Base-by-base conservation (phyloP, 257 asterid genomes). In the Misopates orontium region DNA sequence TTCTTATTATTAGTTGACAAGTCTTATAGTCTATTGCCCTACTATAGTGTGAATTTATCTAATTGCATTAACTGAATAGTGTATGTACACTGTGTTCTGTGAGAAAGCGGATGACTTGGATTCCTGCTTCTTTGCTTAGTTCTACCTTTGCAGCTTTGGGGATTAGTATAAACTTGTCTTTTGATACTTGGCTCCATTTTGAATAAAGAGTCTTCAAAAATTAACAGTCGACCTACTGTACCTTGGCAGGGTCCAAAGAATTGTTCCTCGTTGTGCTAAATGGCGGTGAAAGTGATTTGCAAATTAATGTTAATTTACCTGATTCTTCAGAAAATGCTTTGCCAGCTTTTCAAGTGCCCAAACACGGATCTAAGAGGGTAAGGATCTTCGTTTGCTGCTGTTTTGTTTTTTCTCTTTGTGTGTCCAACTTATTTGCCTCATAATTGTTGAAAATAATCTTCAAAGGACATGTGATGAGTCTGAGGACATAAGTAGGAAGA, bases 191-290 rank as follows among this genome's bases (percentile, higher is more conserved):
- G 60, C 49, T 50, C 64, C 25, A 56, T 66, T 15, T 36, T 20
- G 48, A 58, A 31, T 51, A 40, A 45, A 16, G 36, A 49, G 13
- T 63, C 71, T 13, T 40, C 54, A 64, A 50, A 52, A 64, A 59
- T 21, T 67, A 60, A 53, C 69, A 21, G n/a, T 50, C 53, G 2
- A 7, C 41, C 40, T 60, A 24, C 56, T 68, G 61, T 62, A 19
- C 56, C 66, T 71, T 69, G 66, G 52, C 82, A 86, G 95, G 84
- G 61, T 64, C 83, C 59, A 53, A 78, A 23, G 62, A 65, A 56
- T 3, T 77, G 77, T 71, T 75, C 70, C 69, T 84, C 53, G 62
- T 84, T 76, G 84, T 82, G 69, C 78, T 73, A 75, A 87, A 87
- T 71, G 69, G 74, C 67, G 91, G 84, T 52, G 82, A 73, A 73